Conservation (phyloP, 1,284 basidiomycete species). For the Pseudozyma pruni region DNA sequence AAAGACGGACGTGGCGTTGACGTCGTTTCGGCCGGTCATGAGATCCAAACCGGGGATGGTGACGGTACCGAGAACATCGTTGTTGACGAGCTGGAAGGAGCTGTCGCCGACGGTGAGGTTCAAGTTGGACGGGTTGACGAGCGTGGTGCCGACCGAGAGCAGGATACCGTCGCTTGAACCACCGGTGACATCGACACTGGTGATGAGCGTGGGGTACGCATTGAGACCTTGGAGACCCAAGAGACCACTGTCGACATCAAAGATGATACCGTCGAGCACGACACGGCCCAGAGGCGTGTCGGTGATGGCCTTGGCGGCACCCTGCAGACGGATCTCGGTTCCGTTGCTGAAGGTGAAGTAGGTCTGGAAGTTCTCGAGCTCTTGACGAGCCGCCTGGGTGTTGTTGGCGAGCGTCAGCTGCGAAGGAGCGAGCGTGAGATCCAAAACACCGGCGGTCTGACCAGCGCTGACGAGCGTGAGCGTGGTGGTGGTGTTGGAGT, state of each 20-base stretch:
- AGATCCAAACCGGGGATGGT: slow-evolving; percentile 58
- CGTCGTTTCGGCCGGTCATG: slow-evolving; percentile 56
- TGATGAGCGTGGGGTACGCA: slow-evolving; percentile 73
- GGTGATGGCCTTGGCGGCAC: slow-evolving; percentile 76
- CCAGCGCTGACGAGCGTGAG: slow-evolving; percentile 67
- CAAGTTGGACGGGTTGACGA: slow-evolving; percentile 80
- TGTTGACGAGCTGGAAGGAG: slow-evolving; percentile 73
- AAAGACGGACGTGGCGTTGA: slow-evolving; percentile 61
- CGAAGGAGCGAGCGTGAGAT: slow-evolving; percentile 75
- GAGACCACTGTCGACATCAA: slow-evolving; percentile 78
- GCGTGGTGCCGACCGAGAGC: slow-evolving; percentile 73
- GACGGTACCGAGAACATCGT: slow-evolving; percentile 62
- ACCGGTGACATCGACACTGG: slow-evolving; percentile 77
- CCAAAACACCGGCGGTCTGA: slow-evolving; percentile 76
- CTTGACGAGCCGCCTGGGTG: slow-evolving; percentile 70
- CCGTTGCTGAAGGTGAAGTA: slow-evolving; percentile 70
- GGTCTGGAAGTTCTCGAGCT: slow-evolving; percentile 66
- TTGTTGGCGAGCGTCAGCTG: slow-evolving; percentile 72
- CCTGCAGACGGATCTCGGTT: slow-evolving; percentile 75
- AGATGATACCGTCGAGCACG: slow-evolving; percentile 78
- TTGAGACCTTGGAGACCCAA: slow-evolving; percentile 76
- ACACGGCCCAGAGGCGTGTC: slow-evolving; percentile 77
- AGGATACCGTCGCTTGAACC: slow-evolving; percentile 76
- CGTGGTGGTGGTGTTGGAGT: slow-evolving; percentile 37
- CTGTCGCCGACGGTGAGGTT: slow-evolving; percentile 70